Evolutionary conservation across 2,329 filamentous ascomycete genomes (phyloP).

Genomic region (Epichloe hybrida): DNA sequence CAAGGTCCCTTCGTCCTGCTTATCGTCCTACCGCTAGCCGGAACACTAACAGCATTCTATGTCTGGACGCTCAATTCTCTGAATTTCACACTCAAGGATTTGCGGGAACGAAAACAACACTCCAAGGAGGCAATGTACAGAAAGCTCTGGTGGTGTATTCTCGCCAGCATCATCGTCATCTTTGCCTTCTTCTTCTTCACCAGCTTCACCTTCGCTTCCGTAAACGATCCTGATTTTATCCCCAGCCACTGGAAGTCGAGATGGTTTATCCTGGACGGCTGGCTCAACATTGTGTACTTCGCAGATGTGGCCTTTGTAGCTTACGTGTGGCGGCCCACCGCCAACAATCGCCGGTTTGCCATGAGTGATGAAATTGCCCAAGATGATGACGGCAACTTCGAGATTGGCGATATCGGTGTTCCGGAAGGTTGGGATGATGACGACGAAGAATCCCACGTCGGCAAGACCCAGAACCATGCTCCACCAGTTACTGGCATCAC

Average conservation of each 20-base stretch:
- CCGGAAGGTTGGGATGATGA: slow-evolving; percentile 46
- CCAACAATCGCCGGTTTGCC: slow-evolving; percentile 91
- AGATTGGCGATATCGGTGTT: slow-evolving; percentile 83
- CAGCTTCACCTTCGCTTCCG: slow-evolving; percentile 84
- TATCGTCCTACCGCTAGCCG: slow-evolving; percentile 83
- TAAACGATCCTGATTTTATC: slow-evolving; percentile 74
- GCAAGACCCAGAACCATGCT: slow-evolving; percentile 17
- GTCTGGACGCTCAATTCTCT: slow-evolving; percentile 97
- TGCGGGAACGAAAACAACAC: slow-evolving; percentile 87
- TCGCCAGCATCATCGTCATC: slow-evolving; percentile 84
- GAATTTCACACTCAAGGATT: slow-evolving; percentile 87
- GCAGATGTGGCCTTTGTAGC: slow-evolving; percentile 86
- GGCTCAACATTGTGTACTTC: slow-evolving; percentile 93
- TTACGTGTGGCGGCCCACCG: slow-evolving; percentile 92
- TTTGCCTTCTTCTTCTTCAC: slow-evolving; percentile 99
- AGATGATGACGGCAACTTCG: slow-evolving; percentile 90
- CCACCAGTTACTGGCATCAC: slow-evolving; percentile 15
- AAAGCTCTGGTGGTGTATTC: slow-evolving; percentile 96
- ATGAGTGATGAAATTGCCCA: slow-evolving; percentile 99
- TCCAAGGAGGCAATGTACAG: slow-evolving; percentile 94
- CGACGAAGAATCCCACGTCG: slow-evolving; percentile 36
- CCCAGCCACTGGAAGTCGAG: slow-evolving; percentile 94
- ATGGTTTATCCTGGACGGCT: slow-evolving; percentile 96
- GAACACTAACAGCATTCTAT: slow-evolving; percentile 89
- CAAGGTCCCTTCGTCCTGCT: slow-evolving; percentile 76